Evolutionary conservation across 2,329 filamentous ascomycete species (phyloP).

Genomic region (Periglandula ipomoeae): DNA sequence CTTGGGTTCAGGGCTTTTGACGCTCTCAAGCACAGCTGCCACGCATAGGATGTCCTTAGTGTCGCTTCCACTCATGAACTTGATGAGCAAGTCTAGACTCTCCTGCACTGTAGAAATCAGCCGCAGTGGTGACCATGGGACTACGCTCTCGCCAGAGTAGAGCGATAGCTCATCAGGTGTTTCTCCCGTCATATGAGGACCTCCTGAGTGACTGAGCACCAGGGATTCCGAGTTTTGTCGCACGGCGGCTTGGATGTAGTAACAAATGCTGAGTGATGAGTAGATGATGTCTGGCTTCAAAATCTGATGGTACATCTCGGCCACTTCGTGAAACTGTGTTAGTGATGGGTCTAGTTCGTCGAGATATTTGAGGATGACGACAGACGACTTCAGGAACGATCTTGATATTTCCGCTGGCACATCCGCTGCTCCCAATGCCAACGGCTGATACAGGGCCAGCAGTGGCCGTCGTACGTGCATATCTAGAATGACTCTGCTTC

Average conservation of each 20-base stretch:
- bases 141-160: slow-evolving; percentile 24
- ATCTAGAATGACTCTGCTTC: slow-evolving; percentile 40
- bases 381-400: slow-evolving; percentile 44
- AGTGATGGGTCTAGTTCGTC: slow-evolving; percentile 42
- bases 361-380: slow-evolving; percentile 45
- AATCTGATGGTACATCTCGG: slow-evolving; percentile 43
- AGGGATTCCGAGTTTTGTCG: slow-evolving; percentile 21
- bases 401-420: slow-evolving; percentile 42
- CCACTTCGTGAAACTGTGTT: slow-evolving; percentile 36
- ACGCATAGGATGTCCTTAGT: slow-evolving; percentile 41
- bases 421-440: slow-evolving; percentile 41
- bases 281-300: slow-evolving; percentile 46
- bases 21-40: slow-evolving; percentile 37
- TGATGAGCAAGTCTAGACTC: slow-evolving; percentile 35
- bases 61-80: slow-evolving; percentile 38
- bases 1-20: slow-evolving; percentile 31
- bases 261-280: slow-evolving; percentile 46
- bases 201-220: slow-evolving; percentile 20
- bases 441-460: slow-evolving; percentile 44
- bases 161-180: slow-evolving; percentile 15
- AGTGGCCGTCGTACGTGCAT: slow-evolving; percentile 45
- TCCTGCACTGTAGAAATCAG: slow-evolving; percentile 37
- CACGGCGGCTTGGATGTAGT: slow-evolving; percentile 35
- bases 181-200: slow-evolving; percentile 18
- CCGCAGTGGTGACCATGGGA: slow-evolving; percentile 32